Conservation (phyloP, 2,329 filamentous ascomycete species). For the Podosphaera aphanis region DNA sequence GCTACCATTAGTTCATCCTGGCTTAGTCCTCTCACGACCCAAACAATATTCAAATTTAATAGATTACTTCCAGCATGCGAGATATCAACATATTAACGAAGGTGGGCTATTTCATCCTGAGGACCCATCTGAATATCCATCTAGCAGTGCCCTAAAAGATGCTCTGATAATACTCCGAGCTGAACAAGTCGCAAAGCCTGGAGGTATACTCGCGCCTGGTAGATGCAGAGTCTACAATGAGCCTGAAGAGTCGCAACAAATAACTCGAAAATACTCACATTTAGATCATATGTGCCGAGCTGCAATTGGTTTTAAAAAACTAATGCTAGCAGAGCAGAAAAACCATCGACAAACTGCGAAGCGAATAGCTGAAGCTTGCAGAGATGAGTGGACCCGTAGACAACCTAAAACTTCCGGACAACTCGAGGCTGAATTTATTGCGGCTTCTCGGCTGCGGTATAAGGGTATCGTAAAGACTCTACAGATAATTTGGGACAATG, state of each 20-base stretch:
- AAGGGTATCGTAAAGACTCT: slow-evolving; percentile 41
- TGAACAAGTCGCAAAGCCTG: slow-evolving; percentile 47
- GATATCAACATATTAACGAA: slow-evolving; percentile 29
- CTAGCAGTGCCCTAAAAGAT: slow-evolving; percentile 41
- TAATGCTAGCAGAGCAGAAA: slow-evolving; percentile 58
- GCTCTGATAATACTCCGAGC: slow-evolving; percentile 46
- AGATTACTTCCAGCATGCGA: slow-evolving; percentile 31
- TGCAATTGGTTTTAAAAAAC: slow-evolving; percentile 53
- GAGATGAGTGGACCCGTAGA: slow-evolving; percentile 49
- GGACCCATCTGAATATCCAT: slow-evolving; percentile 31
- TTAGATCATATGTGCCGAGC: slow-evolving; percentile 67
- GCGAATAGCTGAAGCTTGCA: slow-evolving; percentile 52
- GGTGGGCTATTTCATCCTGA: slow-evolving; percentile 31
- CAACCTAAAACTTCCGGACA: slow-evolving; percentile 62
- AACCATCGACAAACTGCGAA: slow-evolving; percentile 59
- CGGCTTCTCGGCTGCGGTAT: slow-evolving; percentile 43
- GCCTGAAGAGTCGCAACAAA: slow-evolving; percentile 37
- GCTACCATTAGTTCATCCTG: slow-evolving; percentile 36
- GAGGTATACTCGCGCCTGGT: slow-evolving; percentile 48
- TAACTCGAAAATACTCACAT: slow-evolving; percentile 69
- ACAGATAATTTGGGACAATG: slow-evolving; percentile 39
- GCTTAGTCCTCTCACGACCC: slow-evolving; percentile 26
- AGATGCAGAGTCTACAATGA: slow-evolving; percentile 51
- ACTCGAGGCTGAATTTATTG: slow-evolving; percentile 52
- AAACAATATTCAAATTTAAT: slow-evolving; percentile 30